Evolutionary conservation across 306 rosid genomes (phyloP), one percentile per base, ranked within the genome.

Genomic region (Trifolium repens): DNA sequence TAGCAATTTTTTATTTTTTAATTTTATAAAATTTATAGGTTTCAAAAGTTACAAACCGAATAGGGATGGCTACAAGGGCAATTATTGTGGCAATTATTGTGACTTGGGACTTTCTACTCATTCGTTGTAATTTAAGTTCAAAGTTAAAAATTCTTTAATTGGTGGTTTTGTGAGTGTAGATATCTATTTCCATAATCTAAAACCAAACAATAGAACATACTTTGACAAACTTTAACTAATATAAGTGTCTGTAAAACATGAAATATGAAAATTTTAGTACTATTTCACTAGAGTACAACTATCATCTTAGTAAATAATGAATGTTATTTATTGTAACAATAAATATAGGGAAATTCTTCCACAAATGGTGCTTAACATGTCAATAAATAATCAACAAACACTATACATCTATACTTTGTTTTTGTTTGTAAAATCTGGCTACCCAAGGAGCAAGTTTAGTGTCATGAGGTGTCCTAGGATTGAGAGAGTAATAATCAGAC

Each of bases 391-490:
- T 30, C 35, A 13, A 37, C 11, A 15, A 4, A 73, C n/a, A 11
- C 30, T 68, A 67, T 12, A 58, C 61, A 69, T 81, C 88, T 22
- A 47, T 4, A n/a, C 6, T 71, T 68, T 76, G 55, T 37, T 59
- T 80, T 76, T 71, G 72, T 77, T 76, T 85, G 81, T 93, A 91
- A 79, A 89, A 91, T 80, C 81, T 85, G 59, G 98, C 85, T 9
- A 91, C 96, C 98, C 98, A 93, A 55, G 96, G 96, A 78, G 98
- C 94, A 78, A 93, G 96, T 49, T 86, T n/a, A 39, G 96, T 93
- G 37, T 76, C 67, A 49, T 84, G 84, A 19, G 98, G 94, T 59
- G 84, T 80, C 75, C 98, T 86, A 11, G 88, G 86, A 72, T 87
- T 86, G 82, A 78, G 72, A 61, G 93, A 85, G 60, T 89, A 93